Evolutionary conservation across 1,284 basidiomycete genomes (phyloP).

Genomic region (Cryptococcus sp.): DNA sequence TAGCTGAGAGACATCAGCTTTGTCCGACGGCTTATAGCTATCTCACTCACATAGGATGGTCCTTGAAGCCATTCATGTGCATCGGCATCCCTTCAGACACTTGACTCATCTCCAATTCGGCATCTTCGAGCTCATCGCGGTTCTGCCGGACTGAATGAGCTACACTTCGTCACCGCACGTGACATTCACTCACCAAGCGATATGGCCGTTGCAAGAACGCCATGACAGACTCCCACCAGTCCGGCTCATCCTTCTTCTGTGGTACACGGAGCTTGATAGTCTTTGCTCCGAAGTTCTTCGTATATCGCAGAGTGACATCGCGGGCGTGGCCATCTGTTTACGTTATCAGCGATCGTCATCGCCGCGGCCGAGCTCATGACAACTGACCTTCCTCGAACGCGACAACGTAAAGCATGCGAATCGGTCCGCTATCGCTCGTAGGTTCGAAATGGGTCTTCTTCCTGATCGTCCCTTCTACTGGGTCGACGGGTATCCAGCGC

Average conservation of each 20-base stretch:
- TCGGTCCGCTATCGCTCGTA: constrained; percentile 60
- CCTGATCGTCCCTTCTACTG: constrained; percentile 75
- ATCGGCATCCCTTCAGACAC: constrained; percentile 91
- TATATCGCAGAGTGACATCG: constrained; percentile 62
- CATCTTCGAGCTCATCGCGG: constrained; percentile 90
- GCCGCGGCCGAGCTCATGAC: not conserved
- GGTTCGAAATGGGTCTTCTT: constrained; percentile 86
- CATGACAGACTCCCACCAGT: constrained; percentile 80
- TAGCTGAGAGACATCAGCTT: constrained; percentile 61
- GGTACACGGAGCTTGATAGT: constrained; percentile 79
- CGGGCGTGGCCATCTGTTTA: constrained; percentile 57
- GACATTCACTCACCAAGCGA: constrained; percentile 64
- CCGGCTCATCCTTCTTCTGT: constrained; percentile 63
- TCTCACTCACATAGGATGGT: constrained; percentile 77
- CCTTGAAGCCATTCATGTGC: constrained; percentile 88
- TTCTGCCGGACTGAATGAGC: constrained; percentile 59
- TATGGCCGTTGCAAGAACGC: constrained; percentile 69
- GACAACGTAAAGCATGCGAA: constrained; percentile 89
- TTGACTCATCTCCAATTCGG: constrained; percentile 79
- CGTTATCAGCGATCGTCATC: not conserved
- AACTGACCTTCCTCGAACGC: constrained; percentile 88
- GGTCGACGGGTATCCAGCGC: constrained; percentile 92
- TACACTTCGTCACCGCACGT: constrained; percentile 4
- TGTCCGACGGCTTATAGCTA: not conserved
- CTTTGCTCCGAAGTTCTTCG: constrained; percentile 78